Conservation (phyloP, 1,284 basidiomycete species). For the Schizophyllum commune region DNA sequence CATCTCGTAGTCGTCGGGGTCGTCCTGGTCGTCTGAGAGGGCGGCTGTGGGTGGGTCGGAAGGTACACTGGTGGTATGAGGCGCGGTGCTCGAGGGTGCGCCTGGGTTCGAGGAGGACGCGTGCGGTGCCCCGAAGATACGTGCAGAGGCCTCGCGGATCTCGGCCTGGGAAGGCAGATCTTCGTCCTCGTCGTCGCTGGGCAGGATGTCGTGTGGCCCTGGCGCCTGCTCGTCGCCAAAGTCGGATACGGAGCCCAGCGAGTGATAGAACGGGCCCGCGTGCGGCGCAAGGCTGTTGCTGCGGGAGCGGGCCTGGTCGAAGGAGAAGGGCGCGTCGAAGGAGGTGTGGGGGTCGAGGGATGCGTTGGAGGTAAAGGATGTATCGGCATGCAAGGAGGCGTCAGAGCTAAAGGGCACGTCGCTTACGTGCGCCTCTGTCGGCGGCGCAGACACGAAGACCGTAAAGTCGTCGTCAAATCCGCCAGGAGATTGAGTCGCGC, state of each 20-base stretch:
- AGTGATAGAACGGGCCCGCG: constrained; percentile 30
- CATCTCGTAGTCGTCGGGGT: constrained; percentile 28
- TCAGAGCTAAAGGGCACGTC: constrained; percentile 1
- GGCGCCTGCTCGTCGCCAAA: constrained; percentile 23
- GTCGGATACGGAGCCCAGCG: constrained; percentile 39
- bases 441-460: constrained; percentile 56
- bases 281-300: constrained; percentile 2
- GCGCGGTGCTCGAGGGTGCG: no score
- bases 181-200: constrained; percentile 28
- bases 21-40: constrained; percentile 15
- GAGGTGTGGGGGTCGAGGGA: constrained; percentile 10
- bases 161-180: constrained; percentile 44
- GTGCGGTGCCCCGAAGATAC: constrained; percentile 41
- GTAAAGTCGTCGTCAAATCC: constrained; percentile 77
- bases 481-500: constrained; percentile 7
- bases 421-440: constrained; percentile 7
- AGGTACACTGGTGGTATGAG: no score
- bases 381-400: not conserved
- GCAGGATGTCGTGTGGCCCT: constrained; percentile 4
- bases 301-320: no score
- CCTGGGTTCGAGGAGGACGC: not conserved
- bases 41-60: not conserved
- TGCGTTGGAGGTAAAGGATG: not conserved
- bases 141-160: constrained; percentile 41
- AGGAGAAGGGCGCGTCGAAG: constrained; percentile 7